A percentile compares a stretch with the other conserved stretches of the same genome.
phyloP scores from a whole-genome alignment of 2,329 filamentous ascomycete genomes.

The Pseudopyrenochaeta lycopersici region DNA sequence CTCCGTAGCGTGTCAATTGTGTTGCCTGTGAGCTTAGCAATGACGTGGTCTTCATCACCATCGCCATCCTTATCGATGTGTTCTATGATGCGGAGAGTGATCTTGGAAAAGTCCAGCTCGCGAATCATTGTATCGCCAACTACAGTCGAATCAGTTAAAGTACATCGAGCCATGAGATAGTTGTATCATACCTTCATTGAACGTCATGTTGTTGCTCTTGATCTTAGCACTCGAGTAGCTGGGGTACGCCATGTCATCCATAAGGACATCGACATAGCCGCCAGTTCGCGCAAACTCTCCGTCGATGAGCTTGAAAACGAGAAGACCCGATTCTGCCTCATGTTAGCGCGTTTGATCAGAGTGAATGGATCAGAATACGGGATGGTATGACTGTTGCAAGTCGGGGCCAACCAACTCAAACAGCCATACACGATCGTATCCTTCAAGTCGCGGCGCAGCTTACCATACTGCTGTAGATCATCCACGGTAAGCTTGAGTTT shows the following conservation, averaged over 20 bases:
- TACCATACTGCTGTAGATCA: conserved; percentile 81
- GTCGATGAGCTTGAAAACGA: conserved; percentile 94
- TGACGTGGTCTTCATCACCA: conserved; percentile 73
- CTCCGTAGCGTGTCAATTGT: conserved; percentile 89
- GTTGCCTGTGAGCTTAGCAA: conserved; percentile 84
- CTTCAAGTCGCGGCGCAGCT: conserved; percentile 35
- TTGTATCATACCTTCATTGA: conserved; percentile 76
- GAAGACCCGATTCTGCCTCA: conserved; percentile 78
- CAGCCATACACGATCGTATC: conserved; percentile 22
- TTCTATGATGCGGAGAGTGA: conserved; percentile 86
- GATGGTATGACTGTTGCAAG: conserved; percentile 19
- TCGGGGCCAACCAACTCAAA: conserved; percentile 37
- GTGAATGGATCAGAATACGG: conserved; percentile 22
- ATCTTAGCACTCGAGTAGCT: conserved; percentile 85
- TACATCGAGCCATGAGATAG: background rate
- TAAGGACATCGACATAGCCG: conserved; percentile 83
- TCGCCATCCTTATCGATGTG: conserved; percentile 78
- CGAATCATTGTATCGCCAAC: conserved; percentile 94
- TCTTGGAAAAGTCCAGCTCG: conserved; percentile 93
- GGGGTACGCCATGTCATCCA: conserved; percentile 94
- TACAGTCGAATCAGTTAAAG: conserved; percentile 42
- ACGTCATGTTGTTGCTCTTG: conserved; percentile 71
- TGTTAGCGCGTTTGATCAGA: conserved; percentile 46
- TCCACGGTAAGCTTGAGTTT: conserved; percentile 82
- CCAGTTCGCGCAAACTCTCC: conserved; percentile 81